Evolutionary conservation across 1,284 basidiomycete species (phyloP), one percentile per base, ranked within the genome.

Genomic region (Trichosporon coremiiforme): DNA sequence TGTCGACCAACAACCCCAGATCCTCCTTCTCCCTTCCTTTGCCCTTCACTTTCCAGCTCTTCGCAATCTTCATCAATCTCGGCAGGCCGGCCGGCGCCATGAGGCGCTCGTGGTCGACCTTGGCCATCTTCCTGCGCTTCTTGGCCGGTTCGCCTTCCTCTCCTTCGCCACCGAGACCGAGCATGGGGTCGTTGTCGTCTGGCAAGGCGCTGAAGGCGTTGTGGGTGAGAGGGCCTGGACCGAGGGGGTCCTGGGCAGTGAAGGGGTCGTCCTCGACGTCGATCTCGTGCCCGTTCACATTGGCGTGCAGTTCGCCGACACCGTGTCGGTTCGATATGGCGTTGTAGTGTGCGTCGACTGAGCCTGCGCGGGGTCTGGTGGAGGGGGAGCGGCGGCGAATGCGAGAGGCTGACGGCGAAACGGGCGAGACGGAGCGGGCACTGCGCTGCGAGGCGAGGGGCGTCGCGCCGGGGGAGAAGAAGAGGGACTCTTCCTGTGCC

Each of bases 11-110:
- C 38, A 90, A 86, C 73, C 88, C 88, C 45, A 98, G 86, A 80
- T 98, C 94, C 67, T 87, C 83, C 25, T 85, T 85, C 94, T 98
- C 95, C 75, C 93, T 88, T 0, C 94, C 94, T 80, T 96, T 96
- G 3, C 94, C 94, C 74, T 88, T 90, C 22, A 89, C 85, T 75
- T 87, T 90, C 82, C 94, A 92, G 66, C 87, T 84, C 82, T 91
- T 91, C 17, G 90, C 87, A 67, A 90, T 87, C 68, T 89, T 85
- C 60, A 93, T 87, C 33, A 98, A 86, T 60, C 88, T 86, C 0
- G 91, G 91, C 73, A 98, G 90, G 0, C 95, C 95, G 63, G 87
- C 85, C 1, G 87, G 83, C 3, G 90, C 89, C 7, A 94, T 83
- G 68, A 98, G 80, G 72, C 85, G 71, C n/a, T 87, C 88, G 73